Base-by-base conservation (phyloP, 1,139 yeast genomes). In the Sugiyamaella sp. region DNA sequence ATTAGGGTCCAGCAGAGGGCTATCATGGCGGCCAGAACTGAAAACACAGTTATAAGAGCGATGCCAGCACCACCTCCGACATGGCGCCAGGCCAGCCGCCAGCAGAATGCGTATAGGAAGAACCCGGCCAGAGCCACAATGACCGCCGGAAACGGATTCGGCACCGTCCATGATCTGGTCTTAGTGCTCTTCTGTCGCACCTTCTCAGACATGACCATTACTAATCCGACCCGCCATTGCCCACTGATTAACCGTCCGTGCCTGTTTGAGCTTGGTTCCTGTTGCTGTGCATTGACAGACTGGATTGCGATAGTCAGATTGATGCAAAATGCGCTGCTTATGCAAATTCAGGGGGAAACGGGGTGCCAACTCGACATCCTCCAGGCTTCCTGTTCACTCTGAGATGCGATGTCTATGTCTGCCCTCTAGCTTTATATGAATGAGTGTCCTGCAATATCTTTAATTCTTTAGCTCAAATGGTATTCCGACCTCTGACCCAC, bases 71-170 rank as follows among this genome's bases (percentile, higher is more conserved):
- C 62, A 4, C 60, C 56, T 25, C 58, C 59, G 17, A 66, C 60
- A 14, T 60, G 61, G 27, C 58, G 57, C 71, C 74, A 73, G 33
- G 71, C 60, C 20, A 66, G 65, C n/a, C 62, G 51, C 55, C 65
- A 73, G 55, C 70, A 64, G 46, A 69, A 72, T 1, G 71, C 73
- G 51, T 71, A 73, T 2, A 64, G 48, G 22, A 61, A 53, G 54
- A 68, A 73, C 2, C 71, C 76, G 20, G 60, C 40, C 12, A 66
- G 16, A 2, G 65, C 70, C 1, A 66, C 29, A 4, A 70, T 52
- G 3, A 62, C 40, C 10, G 59, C 21, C 1, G 72, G 69, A 10
- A 61, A 52, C 27, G 44, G 42, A 10, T 45, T 45, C 27, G 25
- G 25, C 14, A 43, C 12, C 10, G 16, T 14, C 24, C 17, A 4